Conservation (phyloP, 2,329 filamentous ascomycete genomes). For the Aspergillus persii region DNA sequence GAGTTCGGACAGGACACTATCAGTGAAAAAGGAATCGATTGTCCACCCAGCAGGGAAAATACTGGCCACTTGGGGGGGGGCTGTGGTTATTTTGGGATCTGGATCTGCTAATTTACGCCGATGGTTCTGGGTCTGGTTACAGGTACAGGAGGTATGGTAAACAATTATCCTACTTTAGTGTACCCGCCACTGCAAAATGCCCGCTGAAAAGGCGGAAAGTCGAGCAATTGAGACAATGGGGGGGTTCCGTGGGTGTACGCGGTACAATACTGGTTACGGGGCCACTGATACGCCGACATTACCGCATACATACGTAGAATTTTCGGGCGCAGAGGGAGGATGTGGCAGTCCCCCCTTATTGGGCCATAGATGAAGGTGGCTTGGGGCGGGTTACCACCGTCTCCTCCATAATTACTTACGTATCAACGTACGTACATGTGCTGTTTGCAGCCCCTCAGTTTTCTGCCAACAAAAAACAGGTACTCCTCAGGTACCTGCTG, state of each 20-base stretch:
- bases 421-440: constrained; percentile 3
- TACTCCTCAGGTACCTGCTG: neutral
- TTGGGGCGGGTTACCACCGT: neutral
- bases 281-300: neutral
- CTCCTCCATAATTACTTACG: constrained; percentile 3
- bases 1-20: constrained; percentile 20
- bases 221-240: neutral
- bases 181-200: neutral
- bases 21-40: constrained; percentile 29
- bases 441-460: constrained; percentile 7
- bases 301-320: neutral
- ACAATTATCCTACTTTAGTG: neutral
- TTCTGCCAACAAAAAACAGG: neutral
- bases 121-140: constrained; percentile 4
- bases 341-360: constrained; percentile 4
- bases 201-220: no score
- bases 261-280: no score
- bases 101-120: constrained; percentile 20
- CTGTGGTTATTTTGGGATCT: constrained; percentile 33
- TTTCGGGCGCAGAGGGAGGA: no score
- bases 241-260: neutral
- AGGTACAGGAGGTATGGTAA: constrained; percentile 5
- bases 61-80: constrained; percentile 18
- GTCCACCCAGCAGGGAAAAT: constrained; percentile 25
- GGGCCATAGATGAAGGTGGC: constrained; percentile 3